These are phyloP conservation scores for Sporothrix inflata DNA, from an alignment of 2,329 filamentous ascomycete genomes.

Conservation along the genomic window DNA sequence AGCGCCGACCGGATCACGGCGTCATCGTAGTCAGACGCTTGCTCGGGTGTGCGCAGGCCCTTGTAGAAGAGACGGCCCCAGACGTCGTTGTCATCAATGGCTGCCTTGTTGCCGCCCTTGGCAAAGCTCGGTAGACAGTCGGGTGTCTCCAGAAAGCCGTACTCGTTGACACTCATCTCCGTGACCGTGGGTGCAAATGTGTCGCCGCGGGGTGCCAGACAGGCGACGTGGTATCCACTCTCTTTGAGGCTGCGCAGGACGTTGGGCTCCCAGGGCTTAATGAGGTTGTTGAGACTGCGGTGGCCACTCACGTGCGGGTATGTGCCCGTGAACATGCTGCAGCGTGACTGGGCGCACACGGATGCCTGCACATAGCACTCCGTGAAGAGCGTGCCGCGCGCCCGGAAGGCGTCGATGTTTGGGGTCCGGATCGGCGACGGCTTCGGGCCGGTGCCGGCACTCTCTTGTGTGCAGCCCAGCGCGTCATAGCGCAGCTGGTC, in stretches of 20 bases:
- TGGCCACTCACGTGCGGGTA: constrained; percentile 53
- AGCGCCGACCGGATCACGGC: constrained; percentile 47
- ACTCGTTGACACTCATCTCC: constrained; percentile 50
- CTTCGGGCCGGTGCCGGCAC: constrained; percentile 40
- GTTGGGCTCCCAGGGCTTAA: constrained; percentile 55
- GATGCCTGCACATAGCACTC: constrained; percentile 52
- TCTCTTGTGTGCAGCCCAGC: constrained; percentile 45
- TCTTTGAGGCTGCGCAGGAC: constrained; percentile 50
- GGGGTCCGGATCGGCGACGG: constrained; percentile 41
- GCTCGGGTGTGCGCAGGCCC: constrained; percentile 43
- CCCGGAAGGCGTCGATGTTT: constrained; percentile 49
- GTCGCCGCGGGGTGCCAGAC: constrained; percentile 48
- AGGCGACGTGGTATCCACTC: constrained; percentile 52
- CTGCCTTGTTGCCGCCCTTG: constrained; percentile 34
- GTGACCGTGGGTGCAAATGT: constrained; percentile 49
- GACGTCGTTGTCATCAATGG: constrained; percentile 24
- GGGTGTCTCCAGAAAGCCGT: constrained; percentile 48
- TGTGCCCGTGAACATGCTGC: constrained; percentile 51
- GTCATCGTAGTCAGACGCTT: constrained; percentile 51
- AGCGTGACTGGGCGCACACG: constrained; percentile 52
- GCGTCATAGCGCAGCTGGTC: constrained; percentile 53
- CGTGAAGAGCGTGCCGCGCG: constrained; percentile 46
- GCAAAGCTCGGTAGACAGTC: constrained; percentile 42
- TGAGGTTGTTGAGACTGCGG: constrained; percentile 50
- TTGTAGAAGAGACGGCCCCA: constrained; percentile 49